Evolutionary conservation across 208 protist species (phyloP), one percentile per base, ranked within the genome.

Genomic region (Trypanosoma melophagium): DNA sequence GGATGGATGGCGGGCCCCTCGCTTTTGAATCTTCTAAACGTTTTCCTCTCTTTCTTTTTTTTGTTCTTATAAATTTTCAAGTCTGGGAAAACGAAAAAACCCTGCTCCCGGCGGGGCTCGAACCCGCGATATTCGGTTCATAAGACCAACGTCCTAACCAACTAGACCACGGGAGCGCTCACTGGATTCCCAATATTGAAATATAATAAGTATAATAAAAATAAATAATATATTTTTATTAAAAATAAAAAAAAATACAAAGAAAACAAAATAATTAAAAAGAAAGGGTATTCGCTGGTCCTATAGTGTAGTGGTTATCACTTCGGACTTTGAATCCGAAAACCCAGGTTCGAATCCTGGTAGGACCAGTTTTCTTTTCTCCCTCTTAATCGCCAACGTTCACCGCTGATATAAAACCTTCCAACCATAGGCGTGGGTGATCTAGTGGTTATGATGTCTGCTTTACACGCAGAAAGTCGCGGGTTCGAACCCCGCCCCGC

Each of bases 251-350:
- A 60, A 41, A 41, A 13, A 60, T 24, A n/a, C n/a, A n/a, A n/a
- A n/a, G n/a, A n/a, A n/a, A n/a, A n/a, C n/a, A n/a, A n/a, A n/a
- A n/a, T n/a, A n/a, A n/a, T n/a, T n/a, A n/a, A n/a, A n/a, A n/a
- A n/a, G 38, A 14, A 22, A n/a, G 22, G 40, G 57, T 17, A 5
- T 7, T 53, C 14, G 54, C 38, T 57, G 81, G 69, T 87, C 81
- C 79, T 87, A 87, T 89, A 81, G 83, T 89, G 83, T 89, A 89
- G 83, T 78, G 84, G 84, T 87, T 90, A 90, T 80, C 80, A 90
- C 80, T 83, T 84, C 76, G 80, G 84, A 86, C 81, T 90, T 87
- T 86, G 80, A 90, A 87, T 86, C 84, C 80, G 79, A 80, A 77
- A 86, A 86, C 84, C 84, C 81, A 75, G 84, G 84, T 90, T 90